Percentiles rank a stretch among this genome's conserved stretches.
phyloP scores from a whole-genome alignment of 108 stramenopile genomes.

The Cyclotella atomus region DNA sequence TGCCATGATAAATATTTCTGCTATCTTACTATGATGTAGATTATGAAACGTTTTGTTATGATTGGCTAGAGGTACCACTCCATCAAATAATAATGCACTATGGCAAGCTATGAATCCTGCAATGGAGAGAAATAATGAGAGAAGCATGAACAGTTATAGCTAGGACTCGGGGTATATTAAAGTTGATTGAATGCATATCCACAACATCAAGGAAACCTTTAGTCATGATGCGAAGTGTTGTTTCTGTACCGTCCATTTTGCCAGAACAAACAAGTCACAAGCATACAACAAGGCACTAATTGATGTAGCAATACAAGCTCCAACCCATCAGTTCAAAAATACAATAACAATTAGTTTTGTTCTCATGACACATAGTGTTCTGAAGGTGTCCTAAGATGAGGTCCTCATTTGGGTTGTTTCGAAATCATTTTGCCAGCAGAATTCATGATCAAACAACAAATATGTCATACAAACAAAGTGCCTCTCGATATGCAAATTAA shows the following conservation, averaged over 20 bases:
- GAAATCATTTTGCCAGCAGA: background rate
- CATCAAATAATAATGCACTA: too few species aligned
- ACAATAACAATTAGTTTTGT: conserved; percentile 50
- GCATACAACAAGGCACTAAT: too few species aligned
- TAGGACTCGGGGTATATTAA: conserved; percentile 36
- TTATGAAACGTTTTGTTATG: too few species aligned
- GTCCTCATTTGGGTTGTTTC: conserved; percentile 36
- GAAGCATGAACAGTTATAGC: background rate
- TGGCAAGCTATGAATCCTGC: too few species aligned
- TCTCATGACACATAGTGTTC: conserved; percentile 47
- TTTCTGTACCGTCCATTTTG: conserved; percentile 11
- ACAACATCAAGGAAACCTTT: background rate
- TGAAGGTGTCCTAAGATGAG: conserved; percentile 50
- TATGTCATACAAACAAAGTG: background rate
- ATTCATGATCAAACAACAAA: background rate
- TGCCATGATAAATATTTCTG: too few species aligned
- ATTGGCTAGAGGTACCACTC: too few species aligned
- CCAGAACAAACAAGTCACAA: too few species aligned
- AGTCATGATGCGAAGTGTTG: conserved; percentile 18
- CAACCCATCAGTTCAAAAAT: conserved; percentile 51
- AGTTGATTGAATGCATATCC: conserved; percentile 19
- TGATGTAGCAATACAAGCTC: too few species aligned
- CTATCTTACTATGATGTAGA: too few species aligned
- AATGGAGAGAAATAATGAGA: too few species aligned
- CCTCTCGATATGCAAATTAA: conserved; percentile 25